Evolutionary conservation across 306 rosid genomes (phyloP).

Genomic region (Rosa persica): DNA sequence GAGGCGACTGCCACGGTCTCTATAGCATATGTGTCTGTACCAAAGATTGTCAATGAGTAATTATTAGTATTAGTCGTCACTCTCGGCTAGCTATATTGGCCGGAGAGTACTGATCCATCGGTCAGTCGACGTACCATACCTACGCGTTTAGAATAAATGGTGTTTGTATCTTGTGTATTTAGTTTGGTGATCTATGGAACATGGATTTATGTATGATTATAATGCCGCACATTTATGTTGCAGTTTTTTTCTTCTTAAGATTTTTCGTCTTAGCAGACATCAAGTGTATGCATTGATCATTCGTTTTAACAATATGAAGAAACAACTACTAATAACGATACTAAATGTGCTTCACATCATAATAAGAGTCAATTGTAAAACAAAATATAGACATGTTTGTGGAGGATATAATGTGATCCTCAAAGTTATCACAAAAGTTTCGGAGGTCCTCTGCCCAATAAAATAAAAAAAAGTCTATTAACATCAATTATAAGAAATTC

Average conservation of each 20-base stretch:
- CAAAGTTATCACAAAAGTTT: too few species aligned
- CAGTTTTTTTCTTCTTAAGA: neutral
- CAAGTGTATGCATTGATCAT: neutral
- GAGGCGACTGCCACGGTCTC: constrained; percentile 56
- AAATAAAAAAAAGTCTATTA: too few species aligned
- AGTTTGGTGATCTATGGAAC: neutral
- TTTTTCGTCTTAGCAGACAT: neutral
- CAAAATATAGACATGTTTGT: too few species aligned
- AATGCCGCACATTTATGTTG: neutral
- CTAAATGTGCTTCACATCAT: neutral
- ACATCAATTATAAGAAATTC: too few species aligned
- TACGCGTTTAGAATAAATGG: neutral
- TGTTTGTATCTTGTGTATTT: neutral
- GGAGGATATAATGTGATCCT: too few species aligned
- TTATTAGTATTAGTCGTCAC: too few species aligned
- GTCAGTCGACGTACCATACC: neutral
- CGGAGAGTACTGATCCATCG: neutral
- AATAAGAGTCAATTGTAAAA: too few species aligned
- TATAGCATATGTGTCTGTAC: neutral
- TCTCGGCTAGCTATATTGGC: neutral
- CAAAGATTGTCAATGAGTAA: too few species aligned
- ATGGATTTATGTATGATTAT: neutral
- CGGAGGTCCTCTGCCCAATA: too few species aligned
- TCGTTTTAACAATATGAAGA: neutral
- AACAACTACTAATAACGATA: neutral